Conservation (phyloP, 306 rosid species). For the Gastrolobium villosum region DNA sequence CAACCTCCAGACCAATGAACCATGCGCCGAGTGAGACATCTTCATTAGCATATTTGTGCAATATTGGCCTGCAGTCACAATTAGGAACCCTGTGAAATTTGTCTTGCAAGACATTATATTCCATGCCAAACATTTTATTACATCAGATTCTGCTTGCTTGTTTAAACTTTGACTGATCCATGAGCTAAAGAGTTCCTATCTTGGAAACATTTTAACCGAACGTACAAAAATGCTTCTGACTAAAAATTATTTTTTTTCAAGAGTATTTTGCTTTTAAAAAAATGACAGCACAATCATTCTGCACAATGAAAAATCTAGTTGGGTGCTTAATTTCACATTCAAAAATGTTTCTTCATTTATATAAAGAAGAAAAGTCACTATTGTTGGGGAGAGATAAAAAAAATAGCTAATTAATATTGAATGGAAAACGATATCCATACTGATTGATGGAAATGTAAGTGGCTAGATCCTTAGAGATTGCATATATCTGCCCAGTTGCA, state of each 20-base stretch:
- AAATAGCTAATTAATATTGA: slow-evolving; percentile 18
- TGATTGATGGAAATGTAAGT: slow-evolving; percentile 78
- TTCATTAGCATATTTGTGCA: slow-evolving; percentile 90
- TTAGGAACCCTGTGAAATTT: slow-evolving; percentile 28
- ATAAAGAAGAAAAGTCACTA: background rate
- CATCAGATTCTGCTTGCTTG: background rate
- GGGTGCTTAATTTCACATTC: slow-evolving; percentile 1
- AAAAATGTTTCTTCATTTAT: background rate
- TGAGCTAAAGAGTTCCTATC: background rate
- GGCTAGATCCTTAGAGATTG: slow-evolving; percentile 84
- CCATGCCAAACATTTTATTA: background rate
- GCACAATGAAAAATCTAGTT: background rate
- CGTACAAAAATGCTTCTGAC: background rate
- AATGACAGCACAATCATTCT: background rate
- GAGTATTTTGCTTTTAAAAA: no score
- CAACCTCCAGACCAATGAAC: slow-evolving; percentile 89
- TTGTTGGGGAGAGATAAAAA: background rate
- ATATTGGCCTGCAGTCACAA: slow-evolving; percentile 71
- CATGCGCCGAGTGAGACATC: slow-evolving; percentile 91
- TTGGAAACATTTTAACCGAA: background rate
- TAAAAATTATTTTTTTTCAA: background rate
- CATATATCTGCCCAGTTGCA: slow-evolving; percentile 94
- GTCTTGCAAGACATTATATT: background rate
- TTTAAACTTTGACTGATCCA: no score
- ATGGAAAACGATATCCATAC: slow-evolving; percentile 57